Evolutionary conservation across 768 basidiomycete species (phyloP), one percentile per base, ranked within the genome.

Genomic region (Tulasnella sp.): DNA sequence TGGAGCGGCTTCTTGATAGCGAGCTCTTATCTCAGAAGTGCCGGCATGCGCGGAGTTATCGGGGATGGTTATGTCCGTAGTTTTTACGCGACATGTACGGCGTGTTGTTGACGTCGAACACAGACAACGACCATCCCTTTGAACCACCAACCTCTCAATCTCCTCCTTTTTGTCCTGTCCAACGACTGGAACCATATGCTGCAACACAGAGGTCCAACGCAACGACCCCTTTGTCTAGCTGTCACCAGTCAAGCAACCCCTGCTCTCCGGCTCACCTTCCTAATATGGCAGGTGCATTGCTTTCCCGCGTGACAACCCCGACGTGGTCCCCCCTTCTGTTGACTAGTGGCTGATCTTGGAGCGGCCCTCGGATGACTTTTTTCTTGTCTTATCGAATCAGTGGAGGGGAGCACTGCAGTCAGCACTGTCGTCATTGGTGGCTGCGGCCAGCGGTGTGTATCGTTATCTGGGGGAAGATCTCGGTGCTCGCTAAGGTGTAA

Each of bases 21-120:
- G 64, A 69, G 64, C 64, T 69, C 64, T 69, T 69, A 69, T 69
- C 64, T 69, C 64, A 69, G 28, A n/a, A 28, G 16, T 69, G 34
- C 34, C 64, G 28, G 64, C 31, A 28, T 16, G 64, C 31, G 28
- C 64, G 64, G 64, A 69, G 4, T 0, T 69, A 69, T 5, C 64
- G 64, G 64, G 16, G 64, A 69, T 69, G 18, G 24, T 28, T 69
- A 69, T 37, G 64, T 69, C 64, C 64, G 64, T 34, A 4, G 34
- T 69, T 69, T 69, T 69, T 69, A 69, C 64, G 64, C 64, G 64
- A 69, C 64, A 37, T 69, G 24, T 24, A 69, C 64, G n/a, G n/a
- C 24, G 54, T 46, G 46, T 46, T 46, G 54, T 22, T 54, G 48
- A 50, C 3, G 24, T n/a, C 12, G 54, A 54, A n/a, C 54, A 54